Evolutionary conservation across 768 basidiomycete genomes (phyloP).

Genomic region (Pilatotrama ljubarskyi): DNA sequence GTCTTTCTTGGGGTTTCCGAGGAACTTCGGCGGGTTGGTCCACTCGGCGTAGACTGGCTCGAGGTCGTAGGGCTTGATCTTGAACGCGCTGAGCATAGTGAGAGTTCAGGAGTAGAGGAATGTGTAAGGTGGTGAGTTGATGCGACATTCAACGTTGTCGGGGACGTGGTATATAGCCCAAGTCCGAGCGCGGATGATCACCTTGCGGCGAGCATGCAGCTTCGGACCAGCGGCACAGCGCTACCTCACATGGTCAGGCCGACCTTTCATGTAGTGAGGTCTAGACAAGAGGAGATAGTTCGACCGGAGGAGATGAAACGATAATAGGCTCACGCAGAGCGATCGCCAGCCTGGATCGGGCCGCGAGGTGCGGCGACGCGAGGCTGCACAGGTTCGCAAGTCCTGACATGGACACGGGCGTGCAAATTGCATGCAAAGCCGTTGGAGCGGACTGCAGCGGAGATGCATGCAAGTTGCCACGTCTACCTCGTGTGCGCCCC

Average conservation of each 20-base stretch:
- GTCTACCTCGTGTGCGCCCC: conserved; percentile 10
- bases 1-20: conserved; percentile 70
- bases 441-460: not conserved
- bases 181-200: not conserved
- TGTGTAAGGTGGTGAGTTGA: not conserved
- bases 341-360: not conserved
- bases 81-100: conserved; percentile 65
- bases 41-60: conserved; percentile 66
- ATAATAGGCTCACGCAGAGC: not conserved
- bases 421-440: not conserved
- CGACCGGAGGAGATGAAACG: not conserved
- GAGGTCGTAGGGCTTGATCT: conserved; percentile 75
- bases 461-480: not conserved
- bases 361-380: not conserved
- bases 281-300: conserved; percentile 4
- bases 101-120: not conserved
- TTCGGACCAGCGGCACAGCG: not conserved
- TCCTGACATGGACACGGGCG: not conserved
- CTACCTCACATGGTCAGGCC: not conserved
- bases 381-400: conserved; percentile 6
- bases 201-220: conserved; percentile 12
- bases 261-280: not conserved
- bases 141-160: too few species aligned
- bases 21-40: conserved; percentile 65
- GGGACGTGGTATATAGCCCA: conserved; percentile 6